Evolutionary conservation across 495 filamentous ascomycete species (phyloP), one percentile per base, ranked within the genome.

Genomic region (Extremus antarcticus): DNA sequence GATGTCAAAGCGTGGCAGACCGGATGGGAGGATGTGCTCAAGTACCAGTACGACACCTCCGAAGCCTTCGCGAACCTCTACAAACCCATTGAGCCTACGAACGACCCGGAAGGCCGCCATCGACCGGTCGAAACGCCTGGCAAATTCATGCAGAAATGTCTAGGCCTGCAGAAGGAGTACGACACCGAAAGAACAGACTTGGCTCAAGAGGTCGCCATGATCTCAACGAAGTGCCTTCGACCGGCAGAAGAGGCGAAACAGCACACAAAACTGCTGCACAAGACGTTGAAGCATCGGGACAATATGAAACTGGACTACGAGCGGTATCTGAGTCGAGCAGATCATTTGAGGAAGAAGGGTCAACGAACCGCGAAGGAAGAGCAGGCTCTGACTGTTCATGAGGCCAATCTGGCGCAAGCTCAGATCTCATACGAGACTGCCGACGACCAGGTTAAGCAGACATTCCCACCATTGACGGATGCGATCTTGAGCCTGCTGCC

Each of bases 241-340:
- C 89, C 90, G 0, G 84, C 87, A 2, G 75, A 74, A 19, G 77
- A 85, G 49, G 88, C 86, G 1, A 85, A 83, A 63, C 81, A 85
- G 48, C 80, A 67, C 41, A 73, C 95, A 54, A 75, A 79, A 53
- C 85, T 87, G 0, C 74, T 95, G 66, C 85, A 89, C 64, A 95
- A 91, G 70, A 85, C 85, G 1, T 91, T 97, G 67, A 95, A 95
- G 73, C 91, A 88, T 65, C 76, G 91, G 40, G 88, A 94, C 62
- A 85, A 94, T 62, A 88, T 84, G 70, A 86, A 94, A 76, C 63
- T 92, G 45, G 91, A 96, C 66, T 95, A 83, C 63, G 91, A 97
- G 69, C 83, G 84, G 56, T 82, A 82, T 54, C 81, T 90, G 64
- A 78, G 84, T 53, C 81, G 83, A 53, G 81, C 84, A 20, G 86